phyloP scores from a whole-genome alignment of 2,329 filamentous ascomycete genomes.

The Thielaviopsis euricoi region DNA sequence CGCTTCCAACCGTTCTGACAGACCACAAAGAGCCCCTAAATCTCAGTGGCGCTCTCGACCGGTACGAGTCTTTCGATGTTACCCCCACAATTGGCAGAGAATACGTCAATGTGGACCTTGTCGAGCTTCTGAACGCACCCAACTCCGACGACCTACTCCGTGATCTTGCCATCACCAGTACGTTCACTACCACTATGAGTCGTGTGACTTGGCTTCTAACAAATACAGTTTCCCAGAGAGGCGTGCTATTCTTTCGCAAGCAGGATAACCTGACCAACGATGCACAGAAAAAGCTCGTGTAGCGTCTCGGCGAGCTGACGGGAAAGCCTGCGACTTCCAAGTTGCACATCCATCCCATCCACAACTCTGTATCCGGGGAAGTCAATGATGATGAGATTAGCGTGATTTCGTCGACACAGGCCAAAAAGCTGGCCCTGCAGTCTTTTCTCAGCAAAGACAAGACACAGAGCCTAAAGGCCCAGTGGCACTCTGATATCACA shows the following conservation, averaged over 20 bases:
- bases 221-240: constrained; percentile 43
- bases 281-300: constrained; percentile 48
- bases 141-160: constrained; percentile 47
- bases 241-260: constrained; percentile 53
- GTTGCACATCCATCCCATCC: constrained; percentile 44
- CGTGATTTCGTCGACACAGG: constrained; percentile 42
- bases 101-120: constrained; percentile 39
- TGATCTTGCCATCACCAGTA: constrained; percentile 52
- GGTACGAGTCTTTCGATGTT: constrained; percentile 38
- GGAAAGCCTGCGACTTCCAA: constrained; percentile 38
- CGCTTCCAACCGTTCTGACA: not conserved
- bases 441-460: constrained; percentile 20
- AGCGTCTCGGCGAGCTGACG: constrained; percentile 40
- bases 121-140: constrained; percentile 41
- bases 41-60: constrained; percentile 32
- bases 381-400: constrained; percentile 43
- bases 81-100: constrained; percentile 48
- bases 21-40: constrained; percentile 24
- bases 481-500: constrained; percentile 48
- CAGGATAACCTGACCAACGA: constrained; percentile 45
- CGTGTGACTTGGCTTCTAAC: not conserved
- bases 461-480: constrained; percentile 28
- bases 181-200: constrained; percentile 10
- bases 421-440: constrained; percentile 32
- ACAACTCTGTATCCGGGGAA: constrained; percentile 33